Evolutionary conservation across 495 filamentous ascomycete species (phyloP).

Genomic region (Chaetomium cochliodes): DNA sequence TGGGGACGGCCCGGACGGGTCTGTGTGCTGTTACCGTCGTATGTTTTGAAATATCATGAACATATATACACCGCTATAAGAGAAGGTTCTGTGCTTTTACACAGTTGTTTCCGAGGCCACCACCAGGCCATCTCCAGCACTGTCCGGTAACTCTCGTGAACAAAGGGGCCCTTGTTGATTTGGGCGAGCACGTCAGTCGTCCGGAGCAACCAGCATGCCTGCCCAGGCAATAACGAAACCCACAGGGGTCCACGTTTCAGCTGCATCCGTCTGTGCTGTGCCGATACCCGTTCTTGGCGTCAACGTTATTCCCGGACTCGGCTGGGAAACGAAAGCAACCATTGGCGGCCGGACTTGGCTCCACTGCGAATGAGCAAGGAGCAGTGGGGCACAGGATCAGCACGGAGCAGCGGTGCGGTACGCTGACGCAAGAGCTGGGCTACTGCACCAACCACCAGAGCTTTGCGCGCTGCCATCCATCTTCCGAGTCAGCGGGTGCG

Average conservation of each 20-base stretch:
- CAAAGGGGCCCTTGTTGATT: slow-evolving; percentile 6
- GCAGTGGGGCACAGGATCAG: too few species aligned
- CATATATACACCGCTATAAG: not conserved
- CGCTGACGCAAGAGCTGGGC: not conserved
- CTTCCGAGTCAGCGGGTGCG: not conserved
- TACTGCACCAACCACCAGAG: not conserved
- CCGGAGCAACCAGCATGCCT: not conserved
- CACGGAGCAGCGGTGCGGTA: too few species aligned
- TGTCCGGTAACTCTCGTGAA: not conserved
- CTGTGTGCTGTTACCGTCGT: not conserved
- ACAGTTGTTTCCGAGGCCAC: not conserved
- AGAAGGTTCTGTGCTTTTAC: not conserved
- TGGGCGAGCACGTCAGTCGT: not conserved
- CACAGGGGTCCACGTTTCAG: not conserved
- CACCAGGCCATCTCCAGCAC: not conserved
- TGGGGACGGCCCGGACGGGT: not conserved
- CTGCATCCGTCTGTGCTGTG: not conserved
- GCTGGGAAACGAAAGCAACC: not conserved
- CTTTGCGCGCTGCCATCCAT: not conserved
- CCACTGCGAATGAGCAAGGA: not conserved
- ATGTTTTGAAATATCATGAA: not conserved
- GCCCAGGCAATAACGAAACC: too few species aligned
- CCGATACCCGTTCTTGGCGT: slow-evolving; percentile 12
- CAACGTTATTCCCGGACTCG: not conserved
- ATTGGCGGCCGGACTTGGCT: not conserved